Evolutionary conservation across 257 asterid genomes (phyloP).

Genomic region (Eustoma russellianum): DNA sequence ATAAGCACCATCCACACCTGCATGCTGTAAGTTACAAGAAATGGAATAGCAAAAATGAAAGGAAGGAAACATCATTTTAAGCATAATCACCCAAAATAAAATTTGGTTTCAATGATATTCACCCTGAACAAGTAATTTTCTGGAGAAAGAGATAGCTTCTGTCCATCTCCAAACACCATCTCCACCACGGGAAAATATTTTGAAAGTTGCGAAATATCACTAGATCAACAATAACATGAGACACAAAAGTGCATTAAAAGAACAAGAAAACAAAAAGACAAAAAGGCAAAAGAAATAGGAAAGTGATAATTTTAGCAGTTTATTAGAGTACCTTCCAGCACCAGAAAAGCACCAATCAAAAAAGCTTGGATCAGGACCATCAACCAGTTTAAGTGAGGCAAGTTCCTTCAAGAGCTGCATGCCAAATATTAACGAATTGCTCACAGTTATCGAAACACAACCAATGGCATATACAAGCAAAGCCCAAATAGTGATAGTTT

Average conservation of each 20-base stretch:
- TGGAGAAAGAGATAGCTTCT: conserved; percentile 76
- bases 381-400: conserved; percentile 58
- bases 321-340: conserved; percentile 71
- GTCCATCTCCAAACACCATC: conserved; percentile 77
- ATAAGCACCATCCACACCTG: conserved; percentile 89
- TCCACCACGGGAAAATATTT: conserved; percentile 73
- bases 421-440: conserved; percentile 8
- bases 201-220: conserved; percentile 62
- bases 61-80: conserved; percentile 3
- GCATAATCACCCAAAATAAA: not conserved
- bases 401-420: conserved; percentile 64
- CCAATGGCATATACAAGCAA: too few species aligned
- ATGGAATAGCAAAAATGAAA: not conserved
- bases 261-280: not conserved
- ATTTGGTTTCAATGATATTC: conserved; percentile 7
- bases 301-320: not conserved
- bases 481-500: too few species aligned
- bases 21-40: conserved; percentile 39
- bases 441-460: not conserved
- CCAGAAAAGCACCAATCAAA: conserved; percentile 93
- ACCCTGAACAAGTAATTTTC: conserved; percentile 97
- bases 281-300: too few species aligned
- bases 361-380: conserved; percentile 88
- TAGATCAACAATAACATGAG: conserved; percentile 34
- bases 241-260: conserved; percentile 5